Base-by-base conservation (phyloP, 2,329 filamentous ascomycete species). In the Cordyceps tenuipes region DNA sequence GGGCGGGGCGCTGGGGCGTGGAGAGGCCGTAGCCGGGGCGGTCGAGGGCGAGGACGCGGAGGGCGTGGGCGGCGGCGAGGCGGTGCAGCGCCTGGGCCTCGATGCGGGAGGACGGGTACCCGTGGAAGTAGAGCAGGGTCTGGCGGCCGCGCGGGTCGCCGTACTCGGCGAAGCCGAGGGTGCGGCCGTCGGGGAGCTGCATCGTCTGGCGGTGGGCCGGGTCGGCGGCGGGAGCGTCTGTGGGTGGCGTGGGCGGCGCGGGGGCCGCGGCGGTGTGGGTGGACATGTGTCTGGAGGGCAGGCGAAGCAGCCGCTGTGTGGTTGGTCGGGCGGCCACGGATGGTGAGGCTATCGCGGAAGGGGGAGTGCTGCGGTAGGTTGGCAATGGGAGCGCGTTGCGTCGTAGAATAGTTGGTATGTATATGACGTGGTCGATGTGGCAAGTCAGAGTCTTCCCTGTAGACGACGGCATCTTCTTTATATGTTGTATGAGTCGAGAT, bases 1-100 rank as follows among this genome's bases (percentile, higher is more conserved):
- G n/a, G 68, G 7, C 60, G 62, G 10, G 71, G n/a, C n/a, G 67
- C 61, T 73, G 70, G 12, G 68, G 69, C 2, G 74, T 69, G 4
- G 74, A 77, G 2, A 75, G 63, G 7, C 76, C 77, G 36, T 73
- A 75, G 7, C 77, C 77, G 1, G 77, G 76, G 1, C 76, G 70
- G 57, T 78, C 76, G 2, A 73, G 65, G 4, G 72, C 67, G 43
- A 78, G 67, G 46, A 77, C 29, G 8, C 72, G 72, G 17, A 74
- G 61, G 5, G 65, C 62, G 9, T 64, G 65, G 3, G 63, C 62
- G 3, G 62, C 59, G 10, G 70, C 72, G 5, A 67, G 52, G 3
- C 64, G 57, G 43, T 72, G 64, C 19, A 71, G 56, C 10, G 63
- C 63, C 6, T 59, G 61, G 7, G 66, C 72, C 60, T 78, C 76